Percentiles rank a stretch among this genome's conserved stretches.
Conservation (phyloP, 257 asterid species). For the Solanum infundibuliforme region DNA sequence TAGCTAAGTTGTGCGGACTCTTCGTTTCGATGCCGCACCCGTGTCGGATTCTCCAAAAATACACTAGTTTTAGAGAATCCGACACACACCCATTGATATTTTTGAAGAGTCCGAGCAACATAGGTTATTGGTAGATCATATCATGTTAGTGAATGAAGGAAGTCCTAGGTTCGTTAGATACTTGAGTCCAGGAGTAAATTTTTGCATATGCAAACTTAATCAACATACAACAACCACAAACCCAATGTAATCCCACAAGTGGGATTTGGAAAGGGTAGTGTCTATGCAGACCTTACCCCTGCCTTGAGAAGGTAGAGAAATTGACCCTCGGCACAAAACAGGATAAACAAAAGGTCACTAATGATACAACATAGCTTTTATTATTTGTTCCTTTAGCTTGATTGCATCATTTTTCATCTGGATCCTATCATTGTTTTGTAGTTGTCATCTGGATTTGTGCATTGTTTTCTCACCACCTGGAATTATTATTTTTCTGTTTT, state of each 20-base stretch:
- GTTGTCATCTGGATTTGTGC: neutral
- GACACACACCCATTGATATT: no score
- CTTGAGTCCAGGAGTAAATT: neutral
- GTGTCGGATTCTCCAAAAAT: neutral
- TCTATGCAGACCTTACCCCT: neutral
- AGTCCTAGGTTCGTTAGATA: neutral
- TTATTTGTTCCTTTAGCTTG: neutral
- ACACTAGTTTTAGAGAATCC: neutral
- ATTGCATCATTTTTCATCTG: neutral
- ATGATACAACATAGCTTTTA: neutral
- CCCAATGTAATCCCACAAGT: neutral
- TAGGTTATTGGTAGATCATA: neutral
- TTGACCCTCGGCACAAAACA: neutral
- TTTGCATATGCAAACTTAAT: neutral
- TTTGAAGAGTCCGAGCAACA: neutral
- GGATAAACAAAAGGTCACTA: neutral
- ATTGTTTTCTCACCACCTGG: neutral
- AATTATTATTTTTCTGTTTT: neutral
- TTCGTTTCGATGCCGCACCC: neutral
- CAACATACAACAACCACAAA: neutral
- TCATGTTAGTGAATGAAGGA: neutral
- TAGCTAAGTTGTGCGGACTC: neutral
- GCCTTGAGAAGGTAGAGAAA: neutral
- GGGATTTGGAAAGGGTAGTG: neutral
- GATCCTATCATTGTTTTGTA: neutral